phyloP scores from a whole-genome alignment of 768 basidiomycete genomes.

The Erythrobasidium yunnanense region DNA sequence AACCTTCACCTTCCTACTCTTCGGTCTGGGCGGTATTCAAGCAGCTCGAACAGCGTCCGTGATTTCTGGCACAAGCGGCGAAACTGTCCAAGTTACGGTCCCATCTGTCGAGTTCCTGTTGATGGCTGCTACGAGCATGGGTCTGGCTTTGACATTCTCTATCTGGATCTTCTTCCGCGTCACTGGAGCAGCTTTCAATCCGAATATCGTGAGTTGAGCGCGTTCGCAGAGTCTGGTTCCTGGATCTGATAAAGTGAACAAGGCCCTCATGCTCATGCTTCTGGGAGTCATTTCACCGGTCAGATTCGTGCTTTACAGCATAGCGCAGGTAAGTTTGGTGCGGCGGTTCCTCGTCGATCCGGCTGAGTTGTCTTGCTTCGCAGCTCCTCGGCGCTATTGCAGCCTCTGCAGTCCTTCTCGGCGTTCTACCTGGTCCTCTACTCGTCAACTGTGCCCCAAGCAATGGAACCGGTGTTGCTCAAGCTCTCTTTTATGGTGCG shows the following conservation, averaged over 20 bases:
- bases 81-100: background rate
- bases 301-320: slow-evolving; percentile 5
- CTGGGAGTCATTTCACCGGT: slow-evolving; percentile 8
- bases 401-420: background rate
- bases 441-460: background rate
- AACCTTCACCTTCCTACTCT: slow-evolving; percentile 50
- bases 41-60: background rate
- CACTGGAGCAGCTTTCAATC: slow-evolving; percentile 6
- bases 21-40: slow-evolving; percentile 18
- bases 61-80: background rate
- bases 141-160: slow-evolving; percentile 6
- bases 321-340: slow-evolving; percentile 8
- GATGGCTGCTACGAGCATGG: slow-evolving; percentile 18
- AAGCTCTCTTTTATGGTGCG: slow-evolving; percentile 18
- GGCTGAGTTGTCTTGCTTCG: too few relatives aligned
- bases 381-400: slow-evolving; percentile 15
- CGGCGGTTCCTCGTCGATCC: too few relatives aligned
- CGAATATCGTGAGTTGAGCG: background rate
- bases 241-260: background rate
- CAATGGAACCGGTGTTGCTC: background rate
- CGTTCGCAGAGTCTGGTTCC: background rate
- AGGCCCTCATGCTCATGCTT: background rate
- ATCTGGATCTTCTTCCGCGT: slow-evolving; percentile 8
- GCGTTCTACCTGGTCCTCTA: slow-evolving; percentile 11
- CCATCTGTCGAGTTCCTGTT: background rate